A percentile compares a stretch with the other conserved stretches of the same genome.
These are phyloP conservation scores for Beauveria scarabaeidicola DNA, from an alignment of 2,329 filamentous ascomycete species.

Conservation along the genomic window DNA sequence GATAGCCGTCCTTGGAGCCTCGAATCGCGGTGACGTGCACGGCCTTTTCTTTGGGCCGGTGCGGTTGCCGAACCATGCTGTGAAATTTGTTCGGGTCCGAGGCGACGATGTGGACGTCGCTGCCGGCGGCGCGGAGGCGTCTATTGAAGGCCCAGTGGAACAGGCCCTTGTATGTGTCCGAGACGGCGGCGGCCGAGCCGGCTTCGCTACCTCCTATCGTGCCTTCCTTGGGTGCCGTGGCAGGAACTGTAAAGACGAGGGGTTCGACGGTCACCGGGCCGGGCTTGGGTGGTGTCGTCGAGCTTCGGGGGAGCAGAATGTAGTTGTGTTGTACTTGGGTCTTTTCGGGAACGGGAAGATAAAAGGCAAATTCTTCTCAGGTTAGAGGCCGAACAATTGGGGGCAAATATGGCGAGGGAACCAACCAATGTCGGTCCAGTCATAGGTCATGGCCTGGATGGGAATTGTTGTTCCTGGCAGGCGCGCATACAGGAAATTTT, in stretches of 20 bases:
- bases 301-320: constrained; percentile 49
- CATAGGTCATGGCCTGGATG: constrained; percentile 45
- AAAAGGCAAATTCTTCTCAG: constrained; percentile 49
- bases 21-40: constrained; percentile 59
- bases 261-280: constrained; percentile 41
- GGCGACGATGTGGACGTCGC: constrained; percentile 38
- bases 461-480: constrained; percentile 42
- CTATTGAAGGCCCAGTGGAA: constrained; percentile 53
- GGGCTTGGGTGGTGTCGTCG: constrained; percentile 43
- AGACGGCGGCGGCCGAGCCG: constrained; percentile 41
- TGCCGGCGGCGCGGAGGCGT: constrained; percentile 41
- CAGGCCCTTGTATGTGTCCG: constrained; percentile 49
- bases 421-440: constrained; percentile 55
- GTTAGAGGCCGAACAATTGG: neutral
- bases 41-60: constrained; percentile 52
- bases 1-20: constrained; percentile 59
- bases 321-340: constrained; percentile 59
- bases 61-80: constrained; percentile 46
- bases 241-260: constrained; percentile 55
- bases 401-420: constrained; percentile 11
- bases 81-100: constrained; percentile 50
- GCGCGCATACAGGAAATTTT: constrained; percentile 49
- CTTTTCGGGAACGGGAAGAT: constrained; percentile 57
- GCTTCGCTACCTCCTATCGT: constrained; percentile 44
- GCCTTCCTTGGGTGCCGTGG: constrained; percentile 52